These are phyloP conservation scores for Ogataea trehaloabstinens DNA, from an alignment of 805 yeast species.

Conservation along the genomic window DNA sequence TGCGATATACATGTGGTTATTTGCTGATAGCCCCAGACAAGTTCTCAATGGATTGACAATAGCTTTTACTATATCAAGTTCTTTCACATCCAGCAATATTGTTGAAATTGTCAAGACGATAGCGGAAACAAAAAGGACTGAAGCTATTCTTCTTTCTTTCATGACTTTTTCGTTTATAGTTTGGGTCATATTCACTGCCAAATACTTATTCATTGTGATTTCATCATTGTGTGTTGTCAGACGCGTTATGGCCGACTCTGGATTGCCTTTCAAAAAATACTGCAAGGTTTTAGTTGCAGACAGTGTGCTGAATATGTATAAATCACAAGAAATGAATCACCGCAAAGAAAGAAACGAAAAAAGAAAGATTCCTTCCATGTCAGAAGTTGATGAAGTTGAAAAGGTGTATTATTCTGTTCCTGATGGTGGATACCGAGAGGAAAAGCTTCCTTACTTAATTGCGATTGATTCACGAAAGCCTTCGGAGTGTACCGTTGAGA, in stretches of 20 bases:
- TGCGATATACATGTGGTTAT: slow-evolving; percentile 54
- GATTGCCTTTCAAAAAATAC: slow-evolving; percentile 17
- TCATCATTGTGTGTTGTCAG: slow-evolving; percentile 22
- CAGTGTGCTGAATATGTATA: slow-evolving; percentile 27
- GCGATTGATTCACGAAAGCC: neutral
- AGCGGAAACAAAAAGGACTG: slow-evolving; percentile 58
- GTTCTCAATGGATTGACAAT: slow-evolving; percentile 75
- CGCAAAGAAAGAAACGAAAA: slow-evolving; percentile 11
- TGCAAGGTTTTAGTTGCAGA: slow-evolving; percentile 28
- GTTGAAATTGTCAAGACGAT: slow-evolving; percentile 50
- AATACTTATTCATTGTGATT: slow-evolving; percentile 21
- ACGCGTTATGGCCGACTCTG: slow-evolving; percentile 6
- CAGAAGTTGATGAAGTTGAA: neutral
- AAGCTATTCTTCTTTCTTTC: slow-evolving; percentile 70
- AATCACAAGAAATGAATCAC: slow-evolving; percentile 19
- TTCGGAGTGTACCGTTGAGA: neutral
- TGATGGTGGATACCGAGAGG: neutral
- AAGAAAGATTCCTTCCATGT: slow-evolving; percentile 21
- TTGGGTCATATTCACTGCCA: slow-evolving; percentile 60
- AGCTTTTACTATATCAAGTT: slow-evolving; percentile 48
- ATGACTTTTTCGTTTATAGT: slow-evolving; percentile 74
- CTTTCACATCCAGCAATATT: slow-evolving; percentile 37
- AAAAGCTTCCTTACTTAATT: neutral
- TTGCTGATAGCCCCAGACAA: slow-evolving; percentile 88
- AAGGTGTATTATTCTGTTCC: neutral